Conservation (phyloP, 2,329 filamentous ascomycete genomes). For the Hypoxylon sp. region DNA sequence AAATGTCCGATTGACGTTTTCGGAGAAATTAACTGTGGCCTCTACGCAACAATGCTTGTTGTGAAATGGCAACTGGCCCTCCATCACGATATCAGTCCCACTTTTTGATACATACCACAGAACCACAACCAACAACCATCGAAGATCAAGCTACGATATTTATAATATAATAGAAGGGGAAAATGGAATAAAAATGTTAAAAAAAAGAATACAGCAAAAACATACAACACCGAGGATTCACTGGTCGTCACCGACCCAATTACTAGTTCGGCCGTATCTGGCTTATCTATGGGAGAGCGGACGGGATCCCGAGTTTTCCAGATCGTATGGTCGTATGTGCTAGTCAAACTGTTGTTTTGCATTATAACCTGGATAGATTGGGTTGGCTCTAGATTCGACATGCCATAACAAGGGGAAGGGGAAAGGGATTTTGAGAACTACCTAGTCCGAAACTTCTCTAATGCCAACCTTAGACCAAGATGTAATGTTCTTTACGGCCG, state of each 20-base stretch:
- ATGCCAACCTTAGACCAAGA: too few relatives aligned
- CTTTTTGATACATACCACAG: background rate
- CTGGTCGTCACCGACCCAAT: background rate
- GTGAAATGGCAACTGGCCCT: background rate
- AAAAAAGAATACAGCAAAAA: background rate
- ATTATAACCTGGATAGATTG: too few relatives aligned
- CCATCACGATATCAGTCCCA: background rate
- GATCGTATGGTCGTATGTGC: too few relatives aligned
- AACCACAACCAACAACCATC: background rate
- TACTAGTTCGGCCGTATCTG: too few relatives aligned
- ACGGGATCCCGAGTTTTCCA: too few relatives aligned
- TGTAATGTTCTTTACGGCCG: too few relatives aligned
- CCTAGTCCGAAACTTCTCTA: too few relatives aligned
- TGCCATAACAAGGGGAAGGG: too few relatives aligned
- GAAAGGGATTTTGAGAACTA: too few relatives aligned
- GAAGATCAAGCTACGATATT: background rate
- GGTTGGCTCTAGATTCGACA: too few relatives aligned
- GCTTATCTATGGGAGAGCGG: too few relatives aligned
- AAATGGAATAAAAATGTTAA: background rate
- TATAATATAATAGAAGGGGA: background rate
- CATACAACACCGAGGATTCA: background rate
- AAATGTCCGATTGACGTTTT: background rate
- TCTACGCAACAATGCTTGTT: background rate
- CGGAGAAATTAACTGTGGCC: background rate
- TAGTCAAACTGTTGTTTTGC: too few relatives aligned